Evolutionary conservation across 2,329 filamentous ascomycete species (phyloP), one percentile per base, ranked within the genome.

Genomic region (Fusarium beomiforme): DNA sequence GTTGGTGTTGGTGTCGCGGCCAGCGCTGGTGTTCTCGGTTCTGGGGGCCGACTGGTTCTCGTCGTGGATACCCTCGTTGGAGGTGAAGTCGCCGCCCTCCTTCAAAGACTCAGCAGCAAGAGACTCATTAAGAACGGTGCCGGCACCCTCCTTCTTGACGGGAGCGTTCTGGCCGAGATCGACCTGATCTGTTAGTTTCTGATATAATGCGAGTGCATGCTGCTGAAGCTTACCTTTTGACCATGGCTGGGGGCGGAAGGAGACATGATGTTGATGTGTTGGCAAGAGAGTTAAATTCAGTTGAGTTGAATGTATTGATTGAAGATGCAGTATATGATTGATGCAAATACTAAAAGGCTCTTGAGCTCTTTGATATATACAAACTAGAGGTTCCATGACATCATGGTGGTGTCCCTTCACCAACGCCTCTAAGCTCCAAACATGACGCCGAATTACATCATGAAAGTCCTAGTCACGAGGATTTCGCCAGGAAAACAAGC

Each of bases 51-150:
- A 33, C 12, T 44, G 59, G 50, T 75, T 75, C 57, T 76, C 76
- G 33, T 76, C 63, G 23, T 69, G 69, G 21, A 85, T 84, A 67
- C 86, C 83, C 26, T 85, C 83, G 81, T 93, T 92, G 61, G 85
- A 79, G 42, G 86, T 82, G 75, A 93, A 93, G 16, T 79, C 82
- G 70, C 92, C 92, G 62, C 86, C 86, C 24, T 83, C 73, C 49
- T 84, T 82, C 64, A 89, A 81, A 1, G 93, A 96, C 76, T 95
- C 91, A 64, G 89, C 91, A 14, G 93, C 93, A 8, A 97, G 89
- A 10, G 92, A 95, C 80, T 92, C 92, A 17, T 86, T 83, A 46
- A 87, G 82, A 3, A 95, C 86, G 29, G 84, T 75, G 56, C 93
- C 93, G 8, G 91, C 83, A 17, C 85, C 83, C 79, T 96, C 93